Base-by-base conservation (phyloP, 345 rosid species). In the Theobroma cacao region DNA sequence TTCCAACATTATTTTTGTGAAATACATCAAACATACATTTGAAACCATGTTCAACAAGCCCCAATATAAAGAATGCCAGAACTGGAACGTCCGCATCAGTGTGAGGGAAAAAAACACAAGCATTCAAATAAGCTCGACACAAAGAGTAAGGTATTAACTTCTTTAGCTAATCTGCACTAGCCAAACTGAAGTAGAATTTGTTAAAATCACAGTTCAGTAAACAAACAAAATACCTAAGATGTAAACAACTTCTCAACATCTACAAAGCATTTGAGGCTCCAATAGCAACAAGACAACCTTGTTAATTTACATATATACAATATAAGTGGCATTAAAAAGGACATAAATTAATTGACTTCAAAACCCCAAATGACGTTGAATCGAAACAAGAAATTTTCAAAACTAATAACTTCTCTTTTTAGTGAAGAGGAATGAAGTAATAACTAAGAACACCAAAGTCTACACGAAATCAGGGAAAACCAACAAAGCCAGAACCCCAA, bases 361-460 rank as follows among this genome's bases (percentile, higher is more conserved):
- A 95, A 72, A 90, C 68, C 45, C 45, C 45, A 41, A 8, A 41
- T 41, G 1, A 41, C 7, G 45, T 41, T 41, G 45, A 41, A 41
- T 1, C 45, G 9, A 41, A 6, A 11, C 45, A 41, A 1, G 45
- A 41, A 41, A 41, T 15, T 18, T 18, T 18, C 0, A 4, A 18
- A 52, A 62, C 90, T 87, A 73, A 89, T 89, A 53, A 89, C 82
- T 79, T 5, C 5, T 61, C 30, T 30, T 30, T 61, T 38, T 13
- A 61, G 30, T 61, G 65, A 30, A 61, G 11, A 60, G 55, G 36
- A 61, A 30, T 61, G 38, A 61, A 60, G 36, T 28, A 28, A 30
- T 13, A 60, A 28, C 18, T 14, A 17, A 20, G 5, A 48, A 26
- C 50, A 43, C 8, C 31, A 2, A 40, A 8, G 9, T 40, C 59